phyloP scores from a whole-genome alignment of 345 rosid species.

The Litchi chinensis region DNA sequence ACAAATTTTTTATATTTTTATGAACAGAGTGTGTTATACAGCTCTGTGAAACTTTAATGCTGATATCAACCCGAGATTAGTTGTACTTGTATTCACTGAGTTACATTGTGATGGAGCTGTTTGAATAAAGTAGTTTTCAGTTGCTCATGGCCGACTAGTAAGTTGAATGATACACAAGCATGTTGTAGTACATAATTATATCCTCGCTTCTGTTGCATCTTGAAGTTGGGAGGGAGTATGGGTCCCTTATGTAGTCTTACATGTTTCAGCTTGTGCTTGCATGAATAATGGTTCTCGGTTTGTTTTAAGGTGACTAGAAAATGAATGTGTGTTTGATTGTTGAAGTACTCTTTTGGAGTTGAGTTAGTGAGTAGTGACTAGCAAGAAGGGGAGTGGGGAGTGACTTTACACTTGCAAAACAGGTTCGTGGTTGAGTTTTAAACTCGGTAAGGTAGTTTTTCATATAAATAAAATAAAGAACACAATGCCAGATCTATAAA shows the following conservation, averaged over 20 bases:
- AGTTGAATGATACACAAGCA: background rate
- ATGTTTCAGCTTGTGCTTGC: no score
- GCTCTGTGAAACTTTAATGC: background rate
- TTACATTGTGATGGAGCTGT: background rate
- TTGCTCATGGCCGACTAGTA: background rate
- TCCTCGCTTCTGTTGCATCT: background rate
- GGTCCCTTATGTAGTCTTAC: background rate
- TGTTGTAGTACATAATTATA: background rate
- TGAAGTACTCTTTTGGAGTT: no score
- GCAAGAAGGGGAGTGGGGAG: no score
- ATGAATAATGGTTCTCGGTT: no score
- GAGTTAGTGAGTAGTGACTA: no score
- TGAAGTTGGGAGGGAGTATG: background rate
- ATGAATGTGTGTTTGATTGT: no score
- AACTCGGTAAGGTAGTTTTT: no score
- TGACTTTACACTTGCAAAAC: no score
- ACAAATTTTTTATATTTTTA: background rate
- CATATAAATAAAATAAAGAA: no score
- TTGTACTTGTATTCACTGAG: background rate
- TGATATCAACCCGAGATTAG: background rate
- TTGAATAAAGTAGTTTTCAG: slow-evolving; percentile 12
- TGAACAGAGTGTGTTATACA: background rate
- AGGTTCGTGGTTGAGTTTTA: no score
- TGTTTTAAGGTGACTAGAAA: no score
- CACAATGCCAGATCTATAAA: no score